phyloP scores from a whole-genome alignment of 2,329 filamentous ascomycete genomes.

The Cercospora citrullina region DNA sequence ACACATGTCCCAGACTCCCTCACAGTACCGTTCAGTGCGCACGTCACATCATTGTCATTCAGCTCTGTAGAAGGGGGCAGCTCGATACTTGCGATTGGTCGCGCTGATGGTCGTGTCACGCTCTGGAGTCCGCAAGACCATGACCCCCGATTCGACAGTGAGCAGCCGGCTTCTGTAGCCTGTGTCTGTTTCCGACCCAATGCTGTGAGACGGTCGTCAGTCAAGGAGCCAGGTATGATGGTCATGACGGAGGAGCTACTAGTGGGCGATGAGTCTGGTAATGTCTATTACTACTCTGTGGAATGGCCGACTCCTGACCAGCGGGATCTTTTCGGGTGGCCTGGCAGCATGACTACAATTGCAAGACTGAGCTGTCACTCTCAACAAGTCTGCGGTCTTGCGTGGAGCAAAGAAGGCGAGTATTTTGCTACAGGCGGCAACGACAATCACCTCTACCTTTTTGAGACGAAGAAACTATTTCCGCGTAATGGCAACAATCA shows the following conservation, averaged over 20 bases:
- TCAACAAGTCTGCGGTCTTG: constrained; percentile 91
- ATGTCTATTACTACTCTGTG: constrained; percentile 82
- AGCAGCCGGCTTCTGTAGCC: constrained; percentile 70
- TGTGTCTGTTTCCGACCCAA: constrained; percentile 80
- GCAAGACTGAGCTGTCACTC: constrained; percentile 75
- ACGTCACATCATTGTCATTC: constrained; percentile 84
- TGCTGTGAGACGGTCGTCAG: constrained; percentile 52
- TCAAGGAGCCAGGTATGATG: constrained; percentile 49
- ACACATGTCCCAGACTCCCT: constrained; percentile 51
- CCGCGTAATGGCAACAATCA: constrained; percentile 11
- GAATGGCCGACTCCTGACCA: constrained; percentile 69
- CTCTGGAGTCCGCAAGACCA: constrained; percentile 76
- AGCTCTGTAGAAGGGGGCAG: constrained; percentile 75
- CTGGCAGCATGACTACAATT: constrained; percentile 74
- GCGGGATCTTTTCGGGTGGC: constrained; percentile 71
- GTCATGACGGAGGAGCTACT: constrained; percentile 79
- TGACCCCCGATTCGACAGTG: constrained; percentile 70
- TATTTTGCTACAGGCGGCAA: constrained; percentile 88
- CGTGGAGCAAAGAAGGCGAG: constrained; percentile 75
- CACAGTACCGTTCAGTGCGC: constrained; percentile 52
- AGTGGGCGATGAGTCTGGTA: constrained; percentile 79
- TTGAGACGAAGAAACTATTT: constrained; percentile 63
- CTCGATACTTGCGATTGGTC: constrained; percentile 80
- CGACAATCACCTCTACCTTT: constrained; percentile 85
- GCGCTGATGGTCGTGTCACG: constrained; percentile 72